Conservation (phyloP, 2,329 filamentous ascomycete species). For the Trichoderma cornu-damae region DNA sequence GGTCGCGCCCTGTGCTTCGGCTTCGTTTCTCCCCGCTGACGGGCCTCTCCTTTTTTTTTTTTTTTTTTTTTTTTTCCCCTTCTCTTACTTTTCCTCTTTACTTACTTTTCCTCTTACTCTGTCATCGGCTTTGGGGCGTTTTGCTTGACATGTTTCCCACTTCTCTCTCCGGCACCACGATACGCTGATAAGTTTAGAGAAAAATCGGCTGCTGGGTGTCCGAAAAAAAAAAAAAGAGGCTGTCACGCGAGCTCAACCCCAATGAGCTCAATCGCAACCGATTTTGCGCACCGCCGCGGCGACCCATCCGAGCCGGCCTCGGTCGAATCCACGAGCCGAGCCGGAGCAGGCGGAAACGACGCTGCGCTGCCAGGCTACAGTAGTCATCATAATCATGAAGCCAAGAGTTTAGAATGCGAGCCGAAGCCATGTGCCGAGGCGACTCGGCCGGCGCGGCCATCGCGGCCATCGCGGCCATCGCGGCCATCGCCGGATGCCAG, state of each 20-base stretch:
- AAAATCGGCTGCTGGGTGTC: constrained; percentile 5
- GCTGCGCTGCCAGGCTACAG: not conserved
- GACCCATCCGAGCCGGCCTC: constrained; percentile 17
- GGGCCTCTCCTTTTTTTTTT: no score
- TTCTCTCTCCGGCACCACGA: constrained; percentile 6
- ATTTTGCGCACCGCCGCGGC: constrained; percentile 16
- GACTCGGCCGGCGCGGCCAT: not conserved
- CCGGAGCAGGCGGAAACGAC: not conserved
- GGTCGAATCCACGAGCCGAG: constrained; percentile 2
- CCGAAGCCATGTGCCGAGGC: not conserved
- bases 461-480: not conserved
- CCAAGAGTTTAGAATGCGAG: constrained; percentile 15
- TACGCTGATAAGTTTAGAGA: constrained; percentile 10
- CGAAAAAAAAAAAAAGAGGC: no score
- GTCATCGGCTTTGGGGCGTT: not conserved
- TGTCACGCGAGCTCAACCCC: constrained; percentile 6
- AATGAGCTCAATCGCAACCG: constrained; percentile 18
- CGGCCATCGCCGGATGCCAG: constrained; percentile 26
- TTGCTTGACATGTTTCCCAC: constrained; percentile 7
- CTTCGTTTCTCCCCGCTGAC: no score
- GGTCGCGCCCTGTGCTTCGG: not conserved
- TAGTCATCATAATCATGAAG: constrained; percentile 1
- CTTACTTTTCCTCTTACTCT: no score
- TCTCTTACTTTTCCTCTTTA: no score
- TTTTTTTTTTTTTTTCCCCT: no score